Conservation (phyloP, 768 basidiomycete species). For the Leccinum uliginosum region DNA sequence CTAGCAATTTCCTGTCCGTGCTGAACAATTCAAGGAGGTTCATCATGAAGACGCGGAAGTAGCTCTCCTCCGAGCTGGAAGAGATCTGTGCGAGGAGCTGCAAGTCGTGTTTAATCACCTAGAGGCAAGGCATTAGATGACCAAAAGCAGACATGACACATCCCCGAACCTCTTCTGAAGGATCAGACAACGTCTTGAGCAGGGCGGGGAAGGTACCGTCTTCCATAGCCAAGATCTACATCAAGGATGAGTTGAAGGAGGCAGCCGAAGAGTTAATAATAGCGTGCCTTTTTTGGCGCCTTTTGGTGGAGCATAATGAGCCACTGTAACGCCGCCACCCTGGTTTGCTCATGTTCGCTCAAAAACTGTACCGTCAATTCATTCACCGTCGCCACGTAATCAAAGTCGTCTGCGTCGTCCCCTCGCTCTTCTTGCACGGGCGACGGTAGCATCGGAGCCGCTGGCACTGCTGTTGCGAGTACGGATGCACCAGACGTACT, state of each 20-base stretch:
- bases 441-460: conserved; percentile 27
- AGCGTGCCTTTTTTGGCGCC: conserved; percentile 82
- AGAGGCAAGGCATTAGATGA: conserved; percentile 1
- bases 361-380: conserved; percentile 90
- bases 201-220: conserved; percentile 96
- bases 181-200: conserved; percentile 92
- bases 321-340: conserved; percentile 96
- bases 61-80: conserved; percentile 89
- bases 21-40: conserved; percentile 93
- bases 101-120: conserved; percentile 95
- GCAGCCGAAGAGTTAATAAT: not conserved
- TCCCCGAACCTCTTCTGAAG: conserved; percentile 78
- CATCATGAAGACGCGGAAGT: conserved; percentile 94
- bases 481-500: conserved; percentile 36
- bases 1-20: conserved; percentile 85
- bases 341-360: conserved; percentile 94
- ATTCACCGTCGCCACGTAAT: conserved; percentile 90
- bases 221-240: conserved; percentile 89
- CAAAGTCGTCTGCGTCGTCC: conserved; percentile 75
- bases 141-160: not conserved
- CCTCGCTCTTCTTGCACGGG: conserved; percentile 31
- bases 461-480: conserved; percentile 18
- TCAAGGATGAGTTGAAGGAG: not conserved
- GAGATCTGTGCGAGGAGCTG: conserved; percentile 97
- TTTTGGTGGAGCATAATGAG: conserved; percentile 98